Conservation (phyloP, 1,139 yeast species). For the Hyphopichia wangnamkhiaoensis region DNA sequence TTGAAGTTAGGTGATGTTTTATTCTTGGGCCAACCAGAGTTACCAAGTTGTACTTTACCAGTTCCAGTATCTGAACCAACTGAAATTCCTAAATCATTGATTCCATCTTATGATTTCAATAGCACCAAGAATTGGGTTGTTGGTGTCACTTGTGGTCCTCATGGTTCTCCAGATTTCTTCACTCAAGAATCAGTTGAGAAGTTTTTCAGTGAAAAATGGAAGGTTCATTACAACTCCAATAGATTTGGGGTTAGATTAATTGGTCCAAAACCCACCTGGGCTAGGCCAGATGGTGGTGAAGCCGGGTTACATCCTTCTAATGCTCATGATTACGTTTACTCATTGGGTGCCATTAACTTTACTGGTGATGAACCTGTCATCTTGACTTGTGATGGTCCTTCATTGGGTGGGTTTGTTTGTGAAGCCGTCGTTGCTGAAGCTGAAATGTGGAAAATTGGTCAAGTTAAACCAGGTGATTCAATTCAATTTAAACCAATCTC, state of each 20-base stretch:
- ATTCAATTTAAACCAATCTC: slow-evolving; percentile 79
- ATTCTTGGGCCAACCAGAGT: slow-evolving; percentile 76
- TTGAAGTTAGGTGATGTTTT: slow-evolving; percentile 90
- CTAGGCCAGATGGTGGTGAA: slow-evolving; percentile 95
- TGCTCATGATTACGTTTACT: slow-evolving; percentile 95
- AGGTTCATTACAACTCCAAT: slow-evolving; percentile 94
- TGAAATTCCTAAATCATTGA: slow-evolving; percentile 54
- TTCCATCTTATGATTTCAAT: slow-evolving; percentile 49
- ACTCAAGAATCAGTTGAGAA: slow-evolving; percentile 70
- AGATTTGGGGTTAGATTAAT: slow-evolving; percentile 92
- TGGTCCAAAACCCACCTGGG: slow-evolving; percentile 98
- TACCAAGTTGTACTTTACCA: slow-evolving; percentile 69
- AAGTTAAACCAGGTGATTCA: slow-evolving; percentile 89
- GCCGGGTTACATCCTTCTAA: slow-evolving; percentile 98
- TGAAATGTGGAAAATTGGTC: slow-evolving; percentile 98
- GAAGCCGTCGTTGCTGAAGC: slow-evolving; percentile 94
- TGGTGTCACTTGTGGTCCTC: slow-evolving; percentile 96
- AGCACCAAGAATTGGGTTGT: slow-evolving; percentile 71
- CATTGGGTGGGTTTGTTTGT: slow-evolving; percentile 96
- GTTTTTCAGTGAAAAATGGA: slow-evolving; percentile 81
- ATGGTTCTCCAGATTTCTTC: slow-evolving; percentile 95
- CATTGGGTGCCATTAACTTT: slow-evolving; percentile 93
- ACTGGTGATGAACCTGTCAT: slow-evolving; percentile 99
- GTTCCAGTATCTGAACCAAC: slow-evolving; percentile 67
- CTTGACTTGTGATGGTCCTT: slow-evolving; percentile 95